Evolutionary conservation across 2,329 filamentous ascomycete species (phyloP), one percentile per base, ranked within the genome.

Genomic region (Monosporascus sp.): DNA sequence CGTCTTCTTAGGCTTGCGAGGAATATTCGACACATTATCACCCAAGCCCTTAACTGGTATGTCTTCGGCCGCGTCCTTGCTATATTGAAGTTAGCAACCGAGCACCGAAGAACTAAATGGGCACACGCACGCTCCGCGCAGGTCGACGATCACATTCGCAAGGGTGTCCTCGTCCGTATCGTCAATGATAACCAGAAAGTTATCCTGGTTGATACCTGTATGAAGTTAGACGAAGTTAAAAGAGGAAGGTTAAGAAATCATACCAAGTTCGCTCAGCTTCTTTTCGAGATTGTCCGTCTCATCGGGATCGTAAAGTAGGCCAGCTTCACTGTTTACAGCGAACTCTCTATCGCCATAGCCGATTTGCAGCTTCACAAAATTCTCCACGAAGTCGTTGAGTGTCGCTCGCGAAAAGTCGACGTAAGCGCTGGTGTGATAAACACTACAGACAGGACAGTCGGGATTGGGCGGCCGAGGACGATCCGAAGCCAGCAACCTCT

Each of bases 251-350:
- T 24, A 26, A 52, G 20, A 48, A 31, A 16, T 56, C 74, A 62
- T 75, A 82, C 84, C 89, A 8, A 97, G 78, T 20, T 96, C 89
- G 26, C 72, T 78, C 49, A 99, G 79, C 56, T 88, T 91, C 74
- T 91, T 95, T 1, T 77, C 70, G 1, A 97, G 74, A 63, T 97
- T 95, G 53, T 95, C 89, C 5, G 90, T 90, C 64, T 96, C 84
- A 52, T 97, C 94, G 0, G 86, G 82, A 63, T 97, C 94, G 63
- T 96, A 97, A 43, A 97, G 78, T n/a, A 92, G 78, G 49, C 87
- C 87, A 9, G 81, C 76, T 7, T 91, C 86, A 53, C 82, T 91
- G 65, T 81, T 88, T 54, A 97, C 75, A 3, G 86, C 87, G 58
- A 97, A 83, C 50, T 96, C 91, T 54, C 77, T 81, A 27, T 91